Evolutionary conservation across 2,329 filamentous ascomycete species (phyloP).

Genomic region (Trichoderma hamatum): DNA sequence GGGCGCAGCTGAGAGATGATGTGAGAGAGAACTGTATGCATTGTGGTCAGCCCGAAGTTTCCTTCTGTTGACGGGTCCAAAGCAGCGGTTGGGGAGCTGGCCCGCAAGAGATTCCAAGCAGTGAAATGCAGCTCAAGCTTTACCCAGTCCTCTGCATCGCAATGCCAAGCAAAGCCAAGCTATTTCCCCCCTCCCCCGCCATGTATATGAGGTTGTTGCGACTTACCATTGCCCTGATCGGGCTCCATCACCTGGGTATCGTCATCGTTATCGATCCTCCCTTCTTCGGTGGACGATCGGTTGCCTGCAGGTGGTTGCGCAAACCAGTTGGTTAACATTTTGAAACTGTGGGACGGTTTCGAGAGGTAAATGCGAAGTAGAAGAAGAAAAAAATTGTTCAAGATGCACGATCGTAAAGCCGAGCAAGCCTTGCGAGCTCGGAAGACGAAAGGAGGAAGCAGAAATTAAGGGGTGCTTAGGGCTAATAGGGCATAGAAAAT

Average conservation of each 20-base stretch:
- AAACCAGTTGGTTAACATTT: constrained; percentile 50
- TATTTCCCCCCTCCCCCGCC: constrained; percentile 7
- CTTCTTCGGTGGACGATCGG: constrained; percentile 62
- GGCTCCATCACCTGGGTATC: constrained; percentile 85
- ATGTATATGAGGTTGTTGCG: constrained; percentile 4
- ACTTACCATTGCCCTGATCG: constrained; percentile 90
- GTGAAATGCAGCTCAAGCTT: constrained; percentile 27
- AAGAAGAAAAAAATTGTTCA: constrained; percentile 21
- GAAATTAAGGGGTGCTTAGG: constrained; percentile 14
- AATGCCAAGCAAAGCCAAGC: constrained; percentile 8
- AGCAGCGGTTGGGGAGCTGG: background rate
- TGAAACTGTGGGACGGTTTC: constrained; percentile 18
- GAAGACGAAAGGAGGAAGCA: background rate
- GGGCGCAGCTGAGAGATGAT: constrained; percentile 97
- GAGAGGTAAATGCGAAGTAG: constrained; percentile 14
- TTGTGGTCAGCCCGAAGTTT: constrained; percentile 7
- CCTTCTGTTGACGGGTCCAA: background rate
- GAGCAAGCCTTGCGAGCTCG: constrained; percentile 5
- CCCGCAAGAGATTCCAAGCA: background rate
- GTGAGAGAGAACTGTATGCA: constrained; percentile 77
- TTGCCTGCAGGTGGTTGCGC: constrained; percentile 47
- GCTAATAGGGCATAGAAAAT: background rate
- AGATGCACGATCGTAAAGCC: background rate
- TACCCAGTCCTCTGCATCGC: background rate
- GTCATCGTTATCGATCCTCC: constrained; percentile 54